Evolutionary conservation across 2,329 filamentous ascomycete species (phyloP).

Genomic region (Fusarium sp.): DNA sequence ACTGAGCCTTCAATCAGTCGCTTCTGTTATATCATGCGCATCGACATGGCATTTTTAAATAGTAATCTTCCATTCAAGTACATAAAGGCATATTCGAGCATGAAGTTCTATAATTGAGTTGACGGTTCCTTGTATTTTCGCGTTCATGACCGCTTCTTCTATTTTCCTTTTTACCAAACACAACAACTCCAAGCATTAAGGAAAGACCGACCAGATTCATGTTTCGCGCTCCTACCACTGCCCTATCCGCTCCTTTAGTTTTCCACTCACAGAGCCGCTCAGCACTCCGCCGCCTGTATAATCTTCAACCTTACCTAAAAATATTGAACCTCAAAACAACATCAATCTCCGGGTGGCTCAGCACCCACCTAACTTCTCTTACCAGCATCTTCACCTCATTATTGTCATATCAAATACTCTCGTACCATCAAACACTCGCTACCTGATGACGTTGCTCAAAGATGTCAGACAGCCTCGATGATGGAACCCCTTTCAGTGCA

Average conservation of each 20-base stretch:
- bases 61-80: not conserved
- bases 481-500: slow-evolving; percentile 57
- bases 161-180: not conserved
- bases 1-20: not conserved
- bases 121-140: not conserved
- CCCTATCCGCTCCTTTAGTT: not conserved
- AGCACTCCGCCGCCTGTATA: slow-evolving; percentile 2
- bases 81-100: not conserved
- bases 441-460: slow-evolving; percentile 45
- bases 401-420: slow-evolving; percentile 1
- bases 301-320: slow-evolving; percentile 21
- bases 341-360: slow-evolving; percentile 7
- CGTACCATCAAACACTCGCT: not conserved
- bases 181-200: not conserved
- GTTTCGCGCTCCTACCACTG: slow-evolving; percentile 5
- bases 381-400: not conserved
- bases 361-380: slow-evolving; percentile 4
- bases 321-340: slow-evolving; percentile 13
- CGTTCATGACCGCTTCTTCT: not conserved
- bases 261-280: not conserved
- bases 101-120: not conserved
- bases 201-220: not conserved
- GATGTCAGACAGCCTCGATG: slow-evolving; percentile 51
- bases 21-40: not conserved
- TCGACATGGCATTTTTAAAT: not conserved